Base-by-base conservation (phyloP, 2,329 filamentous ascomycete genomes). In the Sporothrix variecibatus region DNA sequence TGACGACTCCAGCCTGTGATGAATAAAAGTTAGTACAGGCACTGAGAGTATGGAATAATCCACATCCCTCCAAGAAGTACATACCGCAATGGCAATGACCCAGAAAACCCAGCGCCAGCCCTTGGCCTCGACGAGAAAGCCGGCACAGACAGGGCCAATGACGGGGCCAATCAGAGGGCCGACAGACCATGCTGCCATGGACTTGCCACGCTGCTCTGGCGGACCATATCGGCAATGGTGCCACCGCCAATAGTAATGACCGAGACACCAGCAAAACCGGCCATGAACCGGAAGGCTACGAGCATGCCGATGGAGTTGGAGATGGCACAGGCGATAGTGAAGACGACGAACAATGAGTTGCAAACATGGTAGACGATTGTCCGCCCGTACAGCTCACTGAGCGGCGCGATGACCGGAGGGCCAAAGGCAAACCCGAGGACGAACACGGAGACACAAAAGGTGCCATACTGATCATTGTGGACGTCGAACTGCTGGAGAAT, bases 351-450 rank as follows among this genome's bases (percentile, higher is more conserved):
- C 1, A 92, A 82, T 1, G 51, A 60, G 67, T 94, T 94, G 5
- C 93, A 91, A 0, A 86, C 85, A 43, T 94, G 85, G 78, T 97
- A 95, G 56, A 97, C 92, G 0, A 94, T 93, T 15, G 62, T 53
- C 6, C 73, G 73, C 1, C 73, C 73, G 23, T 74, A 74, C 46
- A 74, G 64, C 17, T 74, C 73, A 15, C 56, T 67, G 43, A 74
- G 68, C 6, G 73, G 73, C 4, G 67, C 58, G 5, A 74, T 60
- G 60, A 74, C 46, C 7, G 67, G 68, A 2, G 68, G 68, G 2
- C 73, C 73, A 38, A 74, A 40, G 2, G 51, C 67, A 28, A 64
- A 74, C 34, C 72, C 72, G 46, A 91, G 81, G 3, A 91, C 80
- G 78, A 89, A 91, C 73, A 91, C 89, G 72, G 86, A 89, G 34